Evolutionary conservation across 2,329 filamentous ascomycete species (phyloP).

Genomic region (Zopfia rhizophila): DNA sequence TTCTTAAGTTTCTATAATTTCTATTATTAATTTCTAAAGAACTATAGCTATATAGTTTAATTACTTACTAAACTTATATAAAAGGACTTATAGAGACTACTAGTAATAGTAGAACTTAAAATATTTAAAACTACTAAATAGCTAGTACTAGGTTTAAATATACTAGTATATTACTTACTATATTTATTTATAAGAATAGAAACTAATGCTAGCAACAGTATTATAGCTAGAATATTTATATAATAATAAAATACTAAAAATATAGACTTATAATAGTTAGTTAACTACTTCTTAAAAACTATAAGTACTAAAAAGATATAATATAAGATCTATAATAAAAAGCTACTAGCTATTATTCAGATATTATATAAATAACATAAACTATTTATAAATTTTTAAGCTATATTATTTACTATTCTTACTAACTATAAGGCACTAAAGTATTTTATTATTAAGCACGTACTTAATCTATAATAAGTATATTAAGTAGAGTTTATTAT

Average conservation of each 20-base stretch:
- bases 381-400: not conserved
- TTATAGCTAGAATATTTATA: slow-evolving; percentile 13
- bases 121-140: not conserved
- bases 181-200: slow-evolving; percentile 37
- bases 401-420: slow-evolving; percentile 29
- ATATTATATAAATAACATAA: slow-evolving; percentile 35
- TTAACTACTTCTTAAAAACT: slow-evolving; percentile 37
- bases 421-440: slow-evolving; percentile 42
- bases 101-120: no score
- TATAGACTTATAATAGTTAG: slow-evolving; percentile 13
- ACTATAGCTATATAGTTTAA: slow-evolving; percentile 13
- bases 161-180: slow-evolving; percentile 11
- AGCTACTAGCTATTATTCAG: slow-evolving; percentile 47
- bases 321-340: slow-evolving; percentile 51
- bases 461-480: slow-evolving; percentile 35
- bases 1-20: slow-evolving; percentile 34
- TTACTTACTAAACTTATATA: slow-evolving; percentile 16
- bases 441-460: slow-evolving; percentile 38
- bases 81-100: slow-evolving; percentile 14
- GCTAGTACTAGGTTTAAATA: not conserved
- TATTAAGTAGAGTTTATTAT: slow-evolving; percentile 21
- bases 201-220: slow-evolving; percentile 30
- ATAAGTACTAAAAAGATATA: slow-evolving; percentile 35
- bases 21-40: slow-evolving; percentile 42
- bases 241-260: slow-evolving; percentile 16